Percentiles rank a stretch among this genome's conserved stretches.
phyloP scores from a whole-genome alignment of 306 rosid genomes.

The Sicyos baderoa region DNA sequence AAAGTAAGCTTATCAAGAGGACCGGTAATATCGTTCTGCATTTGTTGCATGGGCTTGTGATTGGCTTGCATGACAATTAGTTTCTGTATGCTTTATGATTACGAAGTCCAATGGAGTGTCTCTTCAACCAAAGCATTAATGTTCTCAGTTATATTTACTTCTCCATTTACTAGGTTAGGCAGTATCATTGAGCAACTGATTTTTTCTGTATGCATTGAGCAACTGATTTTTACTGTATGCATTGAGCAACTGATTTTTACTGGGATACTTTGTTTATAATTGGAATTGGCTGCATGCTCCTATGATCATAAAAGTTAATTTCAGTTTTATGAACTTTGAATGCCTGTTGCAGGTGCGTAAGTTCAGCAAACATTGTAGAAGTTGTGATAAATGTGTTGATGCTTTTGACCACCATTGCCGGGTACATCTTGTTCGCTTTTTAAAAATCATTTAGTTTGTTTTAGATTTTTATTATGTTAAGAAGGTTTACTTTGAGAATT shows the following conservation, averaged over 20 bases:
- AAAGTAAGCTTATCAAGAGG: background rate
- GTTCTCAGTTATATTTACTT: background rate
- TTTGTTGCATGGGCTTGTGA: background rate
- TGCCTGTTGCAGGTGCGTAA: conserved; percentile 64
- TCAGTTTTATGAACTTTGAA: background rate
- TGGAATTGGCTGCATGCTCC: background rate
- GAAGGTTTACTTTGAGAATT: conserved; percentile 22
- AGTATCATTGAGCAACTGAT: conserved; percentile 5
- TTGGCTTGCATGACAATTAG: background rate
- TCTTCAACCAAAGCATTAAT: background rate
- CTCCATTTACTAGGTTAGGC: conserved; percentile 3
- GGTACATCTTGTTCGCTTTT: conserved; percentile 35
- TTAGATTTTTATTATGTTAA: conserved; percentile 18
- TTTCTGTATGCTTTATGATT: background rate
- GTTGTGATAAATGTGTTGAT: conserved; percentile 96
- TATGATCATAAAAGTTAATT: background rate
- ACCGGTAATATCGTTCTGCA: background rate
- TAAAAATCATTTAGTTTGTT: background rate
- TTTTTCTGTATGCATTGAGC: background rate
- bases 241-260: conserved; percentile 9
- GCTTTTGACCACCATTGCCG: conserved; percentile 98
- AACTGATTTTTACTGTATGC: background rate
- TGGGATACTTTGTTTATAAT: background rate
- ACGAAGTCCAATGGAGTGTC: background rate
- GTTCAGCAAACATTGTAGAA: conserved; percentile 96